Conservation (phyloP, 768 basidiomycete genomes). For the Suillus sp. region DNA sequence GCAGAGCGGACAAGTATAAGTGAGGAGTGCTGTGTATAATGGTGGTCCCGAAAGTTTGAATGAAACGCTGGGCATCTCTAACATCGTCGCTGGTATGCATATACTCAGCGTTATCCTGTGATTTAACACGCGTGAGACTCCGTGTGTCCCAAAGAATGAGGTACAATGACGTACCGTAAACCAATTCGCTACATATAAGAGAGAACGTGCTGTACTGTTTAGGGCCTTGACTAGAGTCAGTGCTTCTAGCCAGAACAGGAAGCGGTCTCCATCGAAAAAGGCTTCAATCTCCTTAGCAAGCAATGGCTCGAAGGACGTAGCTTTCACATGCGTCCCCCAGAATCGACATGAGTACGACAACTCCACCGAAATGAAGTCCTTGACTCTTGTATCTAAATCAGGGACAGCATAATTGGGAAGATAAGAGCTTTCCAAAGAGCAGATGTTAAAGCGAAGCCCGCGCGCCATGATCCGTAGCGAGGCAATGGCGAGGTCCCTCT, state of each 20-base stretch:
- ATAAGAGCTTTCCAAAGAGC: slow-evolving; percentile 34
- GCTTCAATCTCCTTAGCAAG: not conserved
- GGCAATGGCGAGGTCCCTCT: slow-evolving; percentile 23
- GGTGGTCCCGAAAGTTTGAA: slow-evolving; percentile 16
- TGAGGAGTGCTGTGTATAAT: slow-evolving; percentile 26
- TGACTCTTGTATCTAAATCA: slow-evolving; percentile 1
- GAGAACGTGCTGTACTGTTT: not conserved
- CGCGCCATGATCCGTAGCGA: slow-evolving; percentile 32
- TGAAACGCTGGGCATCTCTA: slow-evolving; percentile 17
- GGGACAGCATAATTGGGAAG: slow-evolving; percentile 29
- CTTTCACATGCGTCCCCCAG: slow-evolving; percentile 16
- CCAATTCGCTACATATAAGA: slow-evolving; percentile 2
- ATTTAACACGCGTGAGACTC: not conserved
- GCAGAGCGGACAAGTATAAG: slow-evolving; percentile 30
- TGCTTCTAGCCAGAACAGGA: slow-evolving; percentile 17
- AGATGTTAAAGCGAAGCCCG: slow-evolving; percentile 39
- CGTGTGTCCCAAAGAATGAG: not conserved
- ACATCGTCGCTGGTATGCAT: not conserved
- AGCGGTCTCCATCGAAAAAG: slow-evolving; percentile 11
- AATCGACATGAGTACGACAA: slow-evolving; percentile 18
- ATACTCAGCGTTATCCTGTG: slow-evolving; percentile 2
- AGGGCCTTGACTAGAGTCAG: slow-evolving; percentile 1
- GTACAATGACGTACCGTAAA: not conserved
- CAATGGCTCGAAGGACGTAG: slow-evolving; percentile 1
- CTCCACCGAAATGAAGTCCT: slow-evolving; percentile 8